Conservation (phyloP, 1,284 basidiomycete genomes). For the Cutaneotrichosporon daszewskae region DNA sequence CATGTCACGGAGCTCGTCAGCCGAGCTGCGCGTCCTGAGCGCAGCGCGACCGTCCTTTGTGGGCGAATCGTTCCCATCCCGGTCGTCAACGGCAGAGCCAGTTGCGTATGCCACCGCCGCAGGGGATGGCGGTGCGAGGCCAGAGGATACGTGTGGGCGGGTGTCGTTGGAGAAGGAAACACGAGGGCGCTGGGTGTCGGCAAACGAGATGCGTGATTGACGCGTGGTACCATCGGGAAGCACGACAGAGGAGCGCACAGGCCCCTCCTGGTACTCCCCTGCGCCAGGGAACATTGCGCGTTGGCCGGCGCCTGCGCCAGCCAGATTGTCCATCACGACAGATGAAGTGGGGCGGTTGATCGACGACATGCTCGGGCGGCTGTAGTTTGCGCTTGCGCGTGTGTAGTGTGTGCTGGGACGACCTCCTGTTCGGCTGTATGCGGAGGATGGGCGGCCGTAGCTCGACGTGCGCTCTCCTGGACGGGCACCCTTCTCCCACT, state of each 20-base stretch:
- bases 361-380: slow-evolving; percentile 27
- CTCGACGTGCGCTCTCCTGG: slow-evolving; percentile 55
- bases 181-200: slow-evolving; percentile 29
- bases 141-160: slow-evolving; percentile 33
- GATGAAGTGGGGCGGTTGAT: slow-evolving; percentile 32
- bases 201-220: slow-evolving; percentile 45
- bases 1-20: slow-evolving; percentile 42
- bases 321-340: slow-evolving; percentile 52
- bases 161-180: slow-evolving; percentile 65
- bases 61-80: neutral
- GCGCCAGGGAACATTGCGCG: slow-evolving; percentile 22
- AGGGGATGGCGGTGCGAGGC: slow-evolving; percentile 35
- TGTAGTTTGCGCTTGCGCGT: slow-evolving; percentile 40
- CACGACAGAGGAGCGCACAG: slow-evolving; percentile 54
- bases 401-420: slow-evolving; percentile 46
- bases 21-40: slow-evolving; percentile 33
- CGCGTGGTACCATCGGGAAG: slow-evolving; percentile 46
- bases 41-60: slow-evolving; percentile 18
- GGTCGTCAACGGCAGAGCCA: slow-evolving; percentile 36
- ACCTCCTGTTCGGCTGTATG: slow-evolving; percentile 11
- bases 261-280: slow-evolving; percentile 26
- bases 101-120: slow-evolving; percentile 41
- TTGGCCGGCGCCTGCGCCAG: slow-evolving; percentile 59
- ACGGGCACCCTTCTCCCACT: slow-evolving; percentile 44
- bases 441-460: slow-evolving; percentile 61